Percentiles rank a stretch among this genome's conserved stretches.
Conservation (phyloP, 768 basidiomycete species). For the Pisolithus marmoratus region DNA sequence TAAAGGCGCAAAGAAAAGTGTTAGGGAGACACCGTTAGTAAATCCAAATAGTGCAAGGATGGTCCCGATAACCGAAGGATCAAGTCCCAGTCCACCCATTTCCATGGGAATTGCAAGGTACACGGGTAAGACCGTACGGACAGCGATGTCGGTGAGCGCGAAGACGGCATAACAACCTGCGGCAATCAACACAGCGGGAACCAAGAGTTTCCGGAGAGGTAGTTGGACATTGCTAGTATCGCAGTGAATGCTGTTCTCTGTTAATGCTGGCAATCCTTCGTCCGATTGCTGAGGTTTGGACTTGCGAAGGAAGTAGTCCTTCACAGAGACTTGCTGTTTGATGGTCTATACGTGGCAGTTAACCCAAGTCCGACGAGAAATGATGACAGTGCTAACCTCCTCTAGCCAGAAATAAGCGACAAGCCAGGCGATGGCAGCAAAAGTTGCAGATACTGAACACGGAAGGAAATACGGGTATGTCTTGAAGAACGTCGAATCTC, state of each 20-base stretch:
- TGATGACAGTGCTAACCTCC: slow-evolving; percentile 36
- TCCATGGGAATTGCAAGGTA: slow-evolving; percentile 65
- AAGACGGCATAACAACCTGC: slow-evolving; percentile 61
- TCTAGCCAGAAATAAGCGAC: slow-evolving; percentile 48
- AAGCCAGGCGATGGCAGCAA: slow-evolving; percentile 48
- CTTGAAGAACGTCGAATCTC: slow-evolving; percentile 50
- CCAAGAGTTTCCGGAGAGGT: slow-evolving; percentile 47
- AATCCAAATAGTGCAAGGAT: slow-evolving; percentile 58
- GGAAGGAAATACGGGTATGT: slow-evolving; percentile 72
- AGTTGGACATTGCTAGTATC: slow-evolving; percentile 30
- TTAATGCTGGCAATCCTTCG: slow-evolving; percentile 5
- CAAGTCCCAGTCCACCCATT: slow-evolving; percentile 63
- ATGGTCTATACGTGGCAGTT: slow-evolving; percentile 17
- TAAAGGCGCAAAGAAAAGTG: slow-evolving; percentile 60
- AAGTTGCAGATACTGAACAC: slow-evolving; percentile 61
- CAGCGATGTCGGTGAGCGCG: slow-evolving; percentile 61
- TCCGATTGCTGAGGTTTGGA: slow-evolving; percentile 8
- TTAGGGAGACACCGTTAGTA: slow-evolving; percentile 58
- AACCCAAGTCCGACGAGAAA: not conserved
- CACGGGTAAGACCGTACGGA: slow-evolving; percentile 60
- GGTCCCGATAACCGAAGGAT: slow-evolving; percentile 61
- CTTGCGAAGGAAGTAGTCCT: slow-evolving; percentile 22
- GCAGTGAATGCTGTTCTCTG: slow-evolving; percentile 16
- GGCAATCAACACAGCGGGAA: slow-evolving; percentile 51
- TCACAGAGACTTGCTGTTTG: slow-evolving; percentile 32